Conservation (phyloP, 1,284 basidiomycete genomes). For the Rhodotorula mucilaginosa region DNA sequence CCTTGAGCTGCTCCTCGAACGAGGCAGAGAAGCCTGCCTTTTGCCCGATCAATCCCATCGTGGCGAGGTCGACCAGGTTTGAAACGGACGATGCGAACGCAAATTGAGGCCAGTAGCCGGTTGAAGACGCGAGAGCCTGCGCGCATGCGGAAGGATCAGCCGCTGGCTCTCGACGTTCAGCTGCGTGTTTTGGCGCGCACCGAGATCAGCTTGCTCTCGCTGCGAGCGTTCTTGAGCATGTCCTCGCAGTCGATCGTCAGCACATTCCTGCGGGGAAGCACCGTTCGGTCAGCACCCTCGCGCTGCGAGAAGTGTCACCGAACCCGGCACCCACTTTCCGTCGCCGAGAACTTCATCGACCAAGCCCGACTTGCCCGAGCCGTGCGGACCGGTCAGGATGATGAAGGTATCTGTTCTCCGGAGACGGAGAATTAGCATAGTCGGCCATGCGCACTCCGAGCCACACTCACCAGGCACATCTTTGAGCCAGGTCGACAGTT, state of each 20-base stretch:
- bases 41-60: conserved; percentile 88
- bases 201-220: conserved; percentile 68
- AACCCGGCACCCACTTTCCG: conserved; percentile 18
- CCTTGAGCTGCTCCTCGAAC: conserved; percentile 78
- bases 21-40: conserved; percentile 87
- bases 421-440: conserved; percentile 40
- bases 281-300: not conserved
- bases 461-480: conserved; percentile 64
- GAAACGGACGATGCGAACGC: conserved; percentile 66
- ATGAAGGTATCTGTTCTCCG: conserved; percentile 55
- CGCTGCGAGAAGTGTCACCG: not conserved
- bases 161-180: too few relatives aligned
- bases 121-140: conserved; percentile 30
- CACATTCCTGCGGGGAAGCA: conserved; percentile 57
- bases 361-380: conserved; percentile 80
- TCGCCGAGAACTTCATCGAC: conserved; percentile 56
- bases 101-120: conserved; percentile 79
- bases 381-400: conserved; percentile 84
- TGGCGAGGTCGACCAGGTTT: conserved; percentile 86
- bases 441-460: too few relatives aligned
- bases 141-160: not conserved
- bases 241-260: conserved; percentile 78
- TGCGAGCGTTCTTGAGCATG: conserved; percentile 64
- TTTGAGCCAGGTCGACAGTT: conserved; percentile 66
- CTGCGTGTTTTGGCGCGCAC: not conserved